Evolutionary conservation across 2,329 filamentous ascomycete genomes (phyloP).

Genomic region (Tolypocladium ophioglossoides): DNA sequence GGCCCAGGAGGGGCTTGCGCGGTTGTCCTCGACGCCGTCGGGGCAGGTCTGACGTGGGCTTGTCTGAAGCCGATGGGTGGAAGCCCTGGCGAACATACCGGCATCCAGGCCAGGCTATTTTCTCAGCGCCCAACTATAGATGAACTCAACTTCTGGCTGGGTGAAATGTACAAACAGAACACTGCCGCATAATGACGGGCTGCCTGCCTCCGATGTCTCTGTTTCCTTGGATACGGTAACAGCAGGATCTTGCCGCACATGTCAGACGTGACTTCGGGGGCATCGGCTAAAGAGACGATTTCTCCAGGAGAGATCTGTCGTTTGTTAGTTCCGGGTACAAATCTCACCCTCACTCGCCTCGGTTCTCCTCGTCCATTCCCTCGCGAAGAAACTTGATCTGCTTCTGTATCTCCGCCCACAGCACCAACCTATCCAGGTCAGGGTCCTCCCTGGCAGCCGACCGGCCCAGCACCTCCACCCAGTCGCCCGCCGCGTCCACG

Average conservation of each 20-base stretch:
- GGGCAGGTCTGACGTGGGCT: background rate
- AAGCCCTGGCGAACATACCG: background rate
- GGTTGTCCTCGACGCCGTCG: slow-evolving; percentile 10
- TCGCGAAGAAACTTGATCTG: slow-evolving; percentile 50
- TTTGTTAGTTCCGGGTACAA: too few species aligned
- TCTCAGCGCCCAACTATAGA: too few species aligned
- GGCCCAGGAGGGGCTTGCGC: slow-evolving; percentile 39
- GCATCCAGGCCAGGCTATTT: too few species aligned
- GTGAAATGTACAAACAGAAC: too few species aligned
- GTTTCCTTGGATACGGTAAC: too few species aligned
- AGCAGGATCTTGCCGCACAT: too few species aligned
- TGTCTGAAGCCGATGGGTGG: background rate
- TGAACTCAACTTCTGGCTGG: too few species aligned
- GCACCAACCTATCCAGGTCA: slow-evolving; percentile 36
- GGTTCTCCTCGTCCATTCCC: slow-evolving; percentile 38
- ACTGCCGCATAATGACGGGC: too few species aligned
- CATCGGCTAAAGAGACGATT: too few species aligned
- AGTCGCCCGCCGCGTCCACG: slow-evolving; percentile 24
- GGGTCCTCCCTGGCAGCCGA: slow-evolving; percentile 18
- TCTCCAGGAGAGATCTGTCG: too few species aligned
- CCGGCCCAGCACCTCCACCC: slow-evolving; percentile 21
- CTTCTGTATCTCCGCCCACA: slow-evolving; percentile 54
- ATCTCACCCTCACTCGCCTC: background rate
- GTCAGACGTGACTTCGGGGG: too few species aligned
- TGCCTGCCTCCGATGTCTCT: too few species aligned